A percentile compares a stretch with the other conserved stretches of the same genome.
Evolutionary conservation across 352 stramenopile genomes (phyloP).

Genomic region (Phytopythium litorale): DNA sequence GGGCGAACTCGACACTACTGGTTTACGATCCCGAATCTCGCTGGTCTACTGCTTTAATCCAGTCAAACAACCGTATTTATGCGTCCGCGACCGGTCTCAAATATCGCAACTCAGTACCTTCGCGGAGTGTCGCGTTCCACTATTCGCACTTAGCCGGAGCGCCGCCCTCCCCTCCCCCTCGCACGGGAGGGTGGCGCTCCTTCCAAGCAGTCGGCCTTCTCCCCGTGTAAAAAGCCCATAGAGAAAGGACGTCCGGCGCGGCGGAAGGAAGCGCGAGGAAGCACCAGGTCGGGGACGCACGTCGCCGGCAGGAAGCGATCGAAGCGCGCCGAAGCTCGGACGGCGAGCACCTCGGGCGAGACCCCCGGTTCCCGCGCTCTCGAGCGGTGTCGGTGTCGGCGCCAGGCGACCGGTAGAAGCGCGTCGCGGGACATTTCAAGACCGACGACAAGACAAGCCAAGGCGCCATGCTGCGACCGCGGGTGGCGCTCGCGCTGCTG

Average conservation of each 20-base stretch:
- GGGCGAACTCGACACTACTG: neutral
- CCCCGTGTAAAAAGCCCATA: slow-evolving; percentile 3
- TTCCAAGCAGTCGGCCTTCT: slow-evolving; percentile 7
- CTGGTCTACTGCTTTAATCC: neutral
- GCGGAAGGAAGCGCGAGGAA: neutral
- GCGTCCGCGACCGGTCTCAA: neutral
- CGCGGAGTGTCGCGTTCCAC: slow-evolving; percentile 2
- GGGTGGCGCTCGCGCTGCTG: slow-evolving; percentile 32
- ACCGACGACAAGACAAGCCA: too few species aligned
- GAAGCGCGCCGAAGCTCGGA: neutral
- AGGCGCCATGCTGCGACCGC: slow-evolving; percentile 15
- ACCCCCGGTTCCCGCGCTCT: too few species aligned
- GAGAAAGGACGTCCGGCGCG: neutral
- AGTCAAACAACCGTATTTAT: neutral
- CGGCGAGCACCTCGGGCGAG: neutral
- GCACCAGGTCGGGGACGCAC: neutral
- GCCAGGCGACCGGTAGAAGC: too few species aligned
- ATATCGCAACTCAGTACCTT: neutral
- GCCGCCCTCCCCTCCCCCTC: neutral
- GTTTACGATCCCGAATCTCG: neutral
- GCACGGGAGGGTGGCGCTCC: too few species aligned
- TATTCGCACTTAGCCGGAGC: neutral
- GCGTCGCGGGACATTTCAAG: too few species aligned
- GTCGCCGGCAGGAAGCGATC: neutral
- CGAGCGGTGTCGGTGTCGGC: too few species aligned